These are phyloP conservation scores for Knufia fluminis DNA, from an alignment of 2,329 filamentous ascomycete genomes.

Conservation along the genomic window DNA sequence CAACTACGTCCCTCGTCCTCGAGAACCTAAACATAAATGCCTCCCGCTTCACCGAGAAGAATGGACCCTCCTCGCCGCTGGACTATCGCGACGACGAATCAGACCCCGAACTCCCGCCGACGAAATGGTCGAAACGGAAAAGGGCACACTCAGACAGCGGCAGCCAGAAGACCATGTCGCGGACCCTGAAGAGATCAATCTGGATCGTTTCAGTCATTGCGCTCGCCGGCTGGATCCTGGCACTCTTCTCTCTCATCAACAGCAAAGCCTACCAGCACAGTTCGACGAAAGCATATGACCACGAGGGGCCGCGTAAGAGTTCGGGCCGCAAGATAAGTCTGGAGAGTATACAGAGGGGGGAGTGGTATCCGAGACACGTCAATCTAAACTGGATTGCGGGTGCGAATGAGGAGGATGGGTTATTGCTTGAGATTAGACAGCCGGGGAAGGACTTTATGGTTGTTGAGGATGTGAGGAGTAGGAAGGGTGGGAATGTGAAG, in stretches of 20 bases:
- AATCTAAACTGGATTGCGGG: conserved; percentile 40
- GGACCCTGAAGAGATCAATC: conserved; percentile 29
- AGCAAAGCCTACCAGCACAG: conserved; percentile 28
- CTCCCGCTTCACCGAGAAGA: conserved; percentile 1
- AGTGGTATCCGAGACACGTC: conserved; percentile 32
- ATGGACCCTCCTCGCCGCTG: conserved; percentile 10
- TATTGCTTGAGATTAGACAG: conserved; percentile 63
- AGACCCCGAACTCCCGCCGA: conserved; percentile 23
- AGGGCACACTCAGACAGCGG: background rate
- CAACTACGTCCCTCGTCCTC: conserved; percentile 25
- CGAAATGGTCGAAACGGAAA: conserved; percentile 11
- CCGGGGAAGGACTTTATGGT: conserved; percentile 64
- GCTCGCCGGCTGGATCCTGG: conserved; percentile 37
- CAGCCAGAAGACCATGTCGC: conserved; percentile 18
- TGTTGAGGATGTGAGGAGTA: conserved; percentile 70
- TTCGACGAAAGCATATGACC: conserved; percentile 24
- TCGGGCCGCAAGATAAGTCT: conserved; percentile 35
- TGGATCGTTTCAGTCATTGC: conserved; percentile 35
- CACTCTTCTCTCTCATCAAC: conserved; percentile 35
- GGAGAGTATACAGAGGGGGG: conserved; percentile 32
- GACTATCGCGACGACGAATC: conserved; percentile 23
- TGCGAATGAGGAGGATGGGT: conserved; percentile 56
- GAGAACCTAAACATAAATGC: conserved; percentile 23
- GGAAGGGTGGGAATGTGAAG: conserved; percentile 18
- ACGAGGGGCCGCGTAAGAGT: conserved; percentile 27